Base-by-base conservation (phyloP, 129 eudicot species). In the Pulicaria dysenterica region DNA sequence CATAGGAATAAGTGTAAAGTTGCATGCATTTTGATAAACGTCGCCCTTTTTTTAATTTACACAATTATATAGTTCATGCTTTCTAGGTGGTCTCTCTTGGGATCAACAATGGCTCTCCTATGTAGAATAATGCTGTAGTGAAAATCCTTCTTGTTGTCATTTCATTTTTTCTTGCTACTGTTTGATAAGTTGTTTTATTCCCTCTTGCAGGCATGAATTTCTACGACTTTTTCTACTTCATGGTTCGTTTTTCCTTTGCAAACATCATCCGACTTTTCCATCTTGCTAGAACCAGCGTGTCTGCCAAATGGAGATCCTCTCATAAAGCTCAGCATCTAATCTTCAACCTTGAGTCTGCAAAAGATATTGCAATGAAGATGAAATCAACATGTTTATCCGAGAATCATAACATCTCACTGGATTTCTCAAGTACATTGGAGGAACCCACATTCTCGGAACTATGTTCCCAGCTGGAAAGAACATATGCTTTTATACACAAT, bases 181-280 rank as follows among this genome's bases (percentile, higher is more conserved):
- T 9, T 69, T 8, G 49, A 69, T 24, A 49, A 2, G 42, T 4
- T 9, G 16, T 54, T 40, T 6, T 78, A 67, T 48, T 2, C 31
- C 31, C 31, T 24, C 31, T 24, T 68, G 68, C 72, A 90, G 99
- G 99, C 68, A 90, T 95, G 96, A 85, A 95, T 82, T 95, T 95
- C 73, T 60, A 74, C 17, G 97, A 95, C 74, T 88, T 86, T 73
- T 90, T 95, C 84, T 75, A 81, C 60, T 86, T 95, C 85, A 49
- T 88, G 74, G 81, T 77, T 39, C 89, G 83, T 17, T 71, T 88
- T 73, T 58, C 94, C 49, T 86, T 86, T 61, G 89, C 96, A 69
- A 95, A 95, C 84, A 42, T 88, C 53, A 67, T 88, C 81, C 94
- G 76, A 65, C 94, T 90, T 49, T 60, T 49, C 77, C 82, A 67